Evolutionary conservation across 768 basidiomycete species (phyloP).

Genomic region (Boletus coccyginus): DNA sequence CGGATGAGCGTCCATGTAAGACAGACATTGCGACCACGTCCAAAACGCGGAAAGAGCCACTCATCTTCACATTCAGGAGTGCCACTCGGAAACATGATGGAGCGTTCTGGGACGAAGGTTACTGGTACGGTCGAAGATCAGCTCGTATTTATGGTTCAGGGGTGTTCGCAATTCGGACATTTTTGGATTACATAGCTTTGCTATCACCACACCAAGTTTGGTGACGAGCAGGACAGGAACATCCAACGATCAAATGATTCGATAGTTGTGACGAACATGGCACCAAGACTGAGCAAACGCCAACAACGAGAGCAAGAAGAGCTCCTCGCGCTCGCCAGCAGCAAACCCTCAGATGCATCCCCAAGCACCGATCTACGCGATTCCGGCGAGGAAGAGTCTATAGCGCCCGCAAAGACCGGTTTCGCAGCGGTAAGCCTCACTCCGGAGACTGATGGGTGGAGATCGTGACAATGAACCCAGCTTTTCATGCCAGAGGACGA

Average conservation of each 20-base stretch:
- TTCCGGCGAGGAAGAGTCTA: slow-evolving; percentile 41
- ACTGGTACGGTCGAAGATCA: not conserved
- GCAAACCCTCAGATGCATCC: slow-evolving; percentile 15
- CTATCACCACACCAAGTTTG: not conserved
- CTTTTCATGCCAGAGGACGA: slow-evolving; percentile 40
- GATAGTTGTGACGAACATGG: slow-evolving; percentile 40
- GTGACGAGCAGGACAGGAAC: not conserved
- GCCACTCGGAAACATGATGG: not conserved
- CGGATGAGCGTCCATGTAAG: slow-evolving; percentile 16
- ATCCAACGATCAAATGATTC: not conserved
- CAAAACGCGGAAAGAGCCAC: not conserved
- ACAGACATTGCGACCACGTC: slow-evolving; percentile 11
- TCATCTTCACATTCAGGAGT: not conserved
- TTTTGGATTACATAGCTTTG: not conserved
- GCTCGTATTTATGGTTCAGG: not conserved
- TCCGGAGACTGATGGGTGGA: slow-evolving; percentile 1
- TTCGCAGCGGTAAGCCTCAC: slow-evolving; percentile 46
- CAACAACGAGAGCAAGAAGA: slow-evolving; percentile 87
- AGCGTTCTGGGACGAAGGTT: too few species aligned
- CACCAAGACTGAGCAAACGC: slow-evolving; percentile 76
- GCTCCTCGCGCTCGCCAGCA: slow-evolving; percentile 51
- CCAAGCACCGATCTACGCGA: slow-evolving; percentile 9
- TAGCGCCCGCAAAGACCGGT: slow-evolving; percentile 21
- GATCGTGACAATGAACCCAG: slow-evolving; percentile 32
- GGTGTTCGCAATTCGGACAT: too few species aligned